These are phyloP conservation scores for Hyaloperonospora arabidopsidis DNA, from an alignment of 352 stramenopile species.

Conservation along the genomic window DNA sequence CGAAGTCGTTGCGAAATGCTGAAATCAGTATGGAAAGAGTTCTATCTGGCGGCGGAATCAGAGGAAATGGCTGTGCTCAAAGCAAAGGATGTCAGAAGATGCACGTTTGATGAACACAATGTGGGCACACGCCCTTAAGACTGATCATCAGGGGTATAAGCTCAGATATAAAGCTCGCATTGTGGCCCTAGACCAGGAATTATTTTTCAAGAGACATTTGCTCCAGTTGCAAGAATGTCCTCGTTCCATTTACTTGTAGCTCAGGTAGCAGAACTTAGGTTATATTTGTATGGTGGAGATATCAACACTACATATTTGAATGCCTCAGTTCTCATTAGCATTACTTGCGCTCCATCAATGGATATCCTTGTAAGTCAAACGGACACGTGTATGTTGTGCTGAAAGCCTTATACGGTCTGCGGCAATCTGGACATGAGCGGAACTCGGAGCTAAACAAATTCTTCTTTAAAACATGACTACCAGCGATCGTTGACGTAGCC, in stretches of 20 bases:
- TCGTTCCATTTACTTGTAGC: not conserved
- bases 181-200: constrained; percentile 1
- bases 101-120: not conserved
- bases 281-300: not conserved
- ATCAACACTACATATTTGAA: constrained; percentile 5
- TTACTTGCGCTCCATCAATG: constrained; percentile 3
- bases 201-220: constrained; percentile 2
- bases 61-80: constrained; percentile 6
- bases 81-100: constrained; percentile 5
- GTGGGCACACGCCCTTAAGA: constrained; percentile 1
- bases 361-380: not conserved
- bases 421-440: constrained; percentile 3
- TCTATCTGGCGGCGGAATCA: constrained; percentile 4
- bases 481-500: constrained; percentile 1
- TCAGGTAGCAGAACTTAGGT: not conserved
- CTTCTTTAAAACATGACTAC: not conserved
- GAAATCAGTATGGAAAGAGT: constrained; percentile 2
- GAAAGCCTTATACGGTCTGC: constrained; percentile 10
- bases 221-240: not conserved
- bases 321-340: not conserved
- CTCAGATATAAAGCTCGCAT: not conserved
- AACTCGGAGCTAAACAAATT: constrained; percentile 1
- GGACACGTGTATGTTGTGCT: not conserved
- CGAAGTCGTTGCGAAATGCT: too few relatives aligned
- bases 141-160: not conserved